phyloP scores from a whole-genome alignment of 1,284 basidiomycete species.

The Pseudozyma sp. region DNA sequence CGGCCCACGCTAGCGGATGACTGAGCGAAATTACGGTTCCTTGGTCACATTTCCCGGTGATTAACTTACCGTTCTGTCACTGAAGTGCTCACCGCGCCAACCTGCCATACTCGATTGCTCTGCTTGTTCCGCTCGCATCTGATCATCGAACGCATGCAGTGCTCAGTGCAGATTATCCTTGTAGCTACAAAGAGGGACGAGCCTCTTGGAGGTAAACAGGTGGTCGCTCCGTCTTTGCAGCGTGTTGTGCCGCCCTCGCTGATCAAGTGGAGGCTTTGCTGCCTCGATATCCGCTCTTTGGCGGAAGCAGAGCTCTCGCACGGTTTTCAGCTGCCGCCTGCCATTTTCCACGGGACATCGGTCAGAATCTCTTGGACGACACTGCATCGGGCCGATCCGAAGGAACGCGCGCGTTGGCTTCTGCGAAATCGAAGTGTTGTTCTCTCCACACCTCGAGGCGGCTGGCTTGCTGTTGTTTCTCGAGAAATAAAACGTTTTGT shows the following conservation, averaged over 20 bases:
- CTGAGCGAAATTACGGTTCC: constrained; percentile 12
- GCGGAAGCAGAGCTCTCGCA: constrained; percentile 8
- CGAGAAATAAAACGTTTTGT: no score
- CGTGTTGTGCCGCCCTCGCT: background rate
- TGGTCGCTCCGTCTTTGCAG: background rate
- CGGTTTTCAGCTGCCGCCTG: constrained; percentile 1
- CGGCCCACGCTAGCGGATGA: background rate
- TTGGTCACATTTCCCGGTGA: background rate
- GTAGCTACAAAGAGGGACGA: no score
- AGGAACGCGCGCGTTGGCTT: background rate
- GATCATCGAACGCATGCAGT: no score
- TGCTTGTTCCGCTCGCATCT: no score
- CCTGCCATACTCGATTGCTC: no score
- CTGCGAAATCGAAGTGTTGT: constrained; percentile 14
- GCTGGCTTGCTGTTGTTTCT: background rate
- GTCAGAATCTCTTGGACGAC: no score
- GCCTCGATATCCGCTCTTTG: constrained; percentile 23
- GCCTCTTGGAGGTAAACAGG: no score
- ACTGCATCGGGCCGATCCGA: background rate
- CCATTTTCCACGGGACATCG: no score
- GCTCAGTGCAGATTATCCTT: no score
- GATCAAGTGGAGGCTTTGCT: constrained; percentile 10
- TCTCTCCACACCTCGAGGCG: constrained; percentile 19
- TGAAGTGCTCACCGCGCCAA: no score
- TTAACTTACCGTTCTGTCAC: no score